phyloP scores from a whole-genome alignment of 345 rosid species.

The Citrus sp. region DNA sequence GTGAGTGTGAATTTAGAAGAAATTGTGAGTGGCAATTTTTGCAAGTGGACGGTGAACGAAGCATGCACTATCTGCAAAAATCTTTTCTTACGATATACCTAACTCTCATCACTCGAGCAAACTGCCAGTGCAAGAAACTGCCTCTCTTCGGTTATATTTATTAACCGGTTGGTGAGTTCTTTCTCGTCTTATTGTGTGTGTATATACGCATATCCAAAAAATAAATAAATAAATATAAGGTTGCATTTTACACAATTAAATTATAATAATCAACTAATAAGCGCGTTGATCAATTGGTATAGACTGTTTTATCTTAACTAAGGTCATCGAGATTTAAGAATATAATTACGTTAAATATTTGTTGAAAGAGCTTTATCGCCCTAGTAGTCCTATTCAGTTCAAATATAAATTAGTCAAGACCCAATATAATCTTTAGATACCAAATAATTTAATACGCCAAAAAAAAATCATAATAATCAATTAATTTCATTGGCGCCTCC shows the following conservation, averaged over 20 bases:
- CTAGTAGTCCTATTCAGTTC: accelerated
- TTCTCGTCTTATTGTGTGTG: too few species aligned
- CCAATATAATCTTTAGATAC: accelerated
- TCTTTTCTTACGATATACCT: constrained; percentile 12
- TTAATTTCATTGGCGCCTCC: accelerated
- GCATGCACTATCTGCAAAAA: constrained; percentile 22
- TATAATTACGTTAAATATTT: too few species aligned
- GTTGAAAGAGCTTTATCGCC: accelerated
- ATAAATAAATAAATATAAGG: too few species aligned
- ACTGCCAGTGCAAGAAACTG: not conserved
- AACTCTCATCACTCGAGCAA: constrained; percentile 15
- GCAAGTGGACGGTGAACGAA: constrained; percentile 22
- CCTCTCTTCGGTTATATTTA: not conserved
- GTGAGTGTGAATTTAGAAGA: too few species aligned
- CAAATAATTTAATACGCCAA: too few species aligned
- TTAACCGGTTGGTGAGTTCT: not conserved
- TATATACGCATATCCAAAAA: too few species aligned
- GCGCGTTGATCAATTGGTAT: accelerated
- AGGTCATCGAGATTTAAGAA: accelerated
- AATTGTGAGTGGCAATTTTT: not conserved
- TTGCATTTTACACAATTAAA: too few species aligned
- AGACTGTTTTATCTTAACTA: accelerated
- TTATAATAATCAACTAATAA: too few species aligned
- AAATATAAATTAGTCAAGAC: accelerated
- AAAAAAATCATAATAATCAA: too few species aligned